Evolutionary conservation across 305 asterid genomes (phyloP), one percentile per base, ranked within the genome.

Genomic region (Solanum chacoense): DNA sequence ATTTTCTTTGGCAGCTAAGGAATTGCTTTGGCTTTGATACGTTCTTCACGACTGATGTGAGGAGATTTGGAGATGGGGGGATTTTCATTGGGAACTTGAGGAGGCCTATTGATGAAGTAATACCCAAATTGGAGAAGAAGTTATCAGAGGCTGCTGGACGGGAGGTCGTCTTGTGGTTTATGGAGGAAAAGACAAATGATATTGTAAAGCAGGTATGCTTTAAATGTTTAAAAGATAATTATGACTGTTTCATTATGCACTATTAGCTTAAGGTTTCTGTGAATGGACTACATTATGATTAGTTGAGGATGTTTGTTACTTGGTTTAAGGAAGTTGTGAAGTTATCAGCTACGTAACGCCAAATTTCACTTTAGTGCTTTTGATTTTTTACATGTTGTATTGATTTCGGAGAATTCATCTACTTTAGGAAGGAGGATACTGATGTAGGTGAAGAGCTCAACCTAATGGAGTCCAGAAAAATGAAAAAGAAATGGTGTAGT

Each of bases 41-140:
- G 0, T 96, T 96, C 91, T 96, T 95, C 63, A 96, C 98, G 0
- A 95, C 98, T 38, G 98, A 95, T 88, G 99, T 93, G 76, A 94
- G 99, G 90, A 95, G 98, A 89, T 96, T 96, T 85, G 98, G 99
- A 79, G 98, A 96, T 89, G 99, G 99, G 34, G 99, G 99, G 22
- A 93, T 96, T 69, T 95, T 95, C 87, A 88, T 96, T 87, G 99
- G 99, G 35, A 96, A 94, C 89, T 93, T 96, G 93, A 94, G 98
- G 91, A 95, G 89, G 88, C 98, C 99, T n/a, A 92, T 95, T 16
- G 94, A 94, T 79, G 98, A 96, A 91, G 98, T 90, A 14, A 95
- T 96, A 75, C 99, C 99, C 88, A 95, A 92, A 59, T 89, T 96
- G 92, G 99, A 96, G 95, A 91, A 92, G 90, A 95, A 95, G 92